Evolutionary conservation across 1,284 basidiomycete species (phyloP).

Genomic region (Stereum hirsutum): DNA sequence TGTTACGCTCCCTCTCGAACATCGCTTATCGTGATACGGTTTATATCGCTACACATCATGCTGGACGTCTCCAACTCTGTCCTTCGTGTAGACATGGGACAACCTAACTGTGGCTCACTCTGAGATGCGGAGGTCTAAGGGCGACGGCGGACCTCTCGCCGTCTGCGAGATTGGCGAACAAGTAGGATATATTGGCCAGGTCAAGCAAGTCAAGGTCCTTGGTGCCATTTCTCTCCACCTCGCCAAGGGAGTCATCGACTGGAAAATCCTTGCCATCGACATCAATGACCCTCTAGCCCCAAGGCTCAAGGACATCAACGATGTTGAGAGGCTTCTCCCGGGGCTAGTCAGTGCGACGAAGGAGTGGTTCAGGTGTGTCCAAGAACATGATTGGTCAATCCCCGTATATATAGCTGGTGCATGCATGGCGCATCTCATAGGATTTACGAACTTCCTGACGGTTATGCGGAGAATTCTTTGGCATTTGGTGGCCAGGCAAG

Average conservation of each 20-base stretch:
- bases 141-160: constrained; percentile 99
- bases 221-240: constrained; percentile 99
- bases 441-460: constrained; percentile 98
- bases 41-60: background rate
- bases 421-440: constrained; percentile 27
- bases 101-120: constrained; percentile 84
- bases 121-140: constrained; percentile 97
- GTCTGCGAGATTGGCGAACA: constrained; percentile 99
- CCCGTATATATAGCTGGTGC: background rate
- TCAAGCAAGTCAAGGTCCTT: constrained; percentile 99
- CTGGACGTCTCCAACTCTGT: too few relatives aligned
- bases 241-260: constrained; percentile 98
- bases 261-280: constrained; percentile 98
- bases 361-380: constrained; percentile 83
- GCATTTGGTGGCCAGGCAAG: constrained; percentile 99
- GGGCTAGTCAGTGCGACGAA: constrained; percentile 95
- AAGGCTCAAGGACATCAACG: constrained; percentile 98
- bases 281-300: constrained; percentile 93
- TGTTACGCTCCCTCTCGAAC: background rate
- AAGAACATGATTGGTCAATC: constrained; percentile 6
- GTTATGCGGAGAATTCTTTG: constrained; percentile 98
- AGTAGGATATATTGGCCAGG: constrained; percentile 94
- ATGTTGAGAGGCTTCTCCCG: constrained; percentile 97
- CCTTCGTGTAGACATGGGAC: constrained; percentile 83
- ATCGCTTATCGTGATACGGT: too few relatives aligned